phyloP scores from a whole-genome alignment of 2,329 filamentous ascomycete genomes.

The Cyphellophora attinorum region DNA sequence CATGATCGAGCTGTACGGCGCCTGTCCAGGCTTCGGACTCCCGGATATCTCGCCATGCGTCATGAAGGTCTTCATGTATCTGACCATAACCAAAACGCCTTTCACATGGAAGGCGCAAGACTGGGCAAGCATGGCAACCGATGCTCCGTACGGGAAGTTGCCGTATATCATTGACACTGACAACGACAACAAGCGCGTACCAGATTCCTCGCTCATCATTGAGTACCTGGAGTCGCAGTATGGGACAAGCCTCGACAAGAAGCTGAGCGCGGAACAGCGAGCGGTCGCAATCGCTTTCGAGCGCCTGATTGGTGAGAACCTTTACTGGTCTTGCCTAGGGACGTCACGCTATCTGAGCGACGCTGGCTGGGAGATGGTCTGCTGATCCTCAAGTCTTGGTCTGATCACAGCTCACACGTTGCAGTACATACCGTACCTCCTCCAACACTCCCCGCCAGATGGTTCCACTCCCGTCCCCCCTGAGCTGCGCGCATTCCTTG shows the following conservation, averaged over 20 bases:
- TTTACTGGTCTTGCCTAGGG: neutral
- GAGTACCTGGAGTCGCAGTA: neutral
- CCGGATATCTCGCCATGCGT: neutral
- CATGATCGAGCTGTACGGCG: neutral
- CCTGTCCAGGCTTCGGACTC: neutral
- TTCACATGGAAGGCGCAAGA: neutral
- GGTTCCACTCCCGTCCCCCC: neutral
- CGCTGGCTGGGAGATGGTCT: neutral
- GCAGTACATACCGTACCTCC: neutral
- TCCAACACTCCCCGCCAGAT: neutral
- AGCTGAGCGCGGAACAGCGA: neutral
- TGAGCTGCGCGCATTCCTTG: neutral
- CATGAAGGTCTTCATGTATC: neutral
- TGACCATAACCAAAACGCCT: neutral
- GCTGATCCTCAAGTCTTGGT: too few species aligned
- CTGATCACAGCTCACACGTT: too few species aligned
- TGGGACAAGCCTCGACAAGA: neutral
- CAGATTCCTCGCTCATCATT: neutral
- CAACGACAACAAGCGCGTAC: neutral
- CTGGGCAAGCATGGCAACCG: neutral
- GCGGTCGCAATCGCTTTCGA: neutral
- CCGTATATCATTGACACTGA: neutral
- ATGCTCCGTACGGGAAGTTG: neutral
- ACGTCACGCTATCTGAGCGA: neutral
- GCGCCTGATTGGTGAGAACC: neutral